Conservation (phyloP, 2,329 filamentous ascomycete species). For the Aaosphaeria pasadenensis region DNA sequence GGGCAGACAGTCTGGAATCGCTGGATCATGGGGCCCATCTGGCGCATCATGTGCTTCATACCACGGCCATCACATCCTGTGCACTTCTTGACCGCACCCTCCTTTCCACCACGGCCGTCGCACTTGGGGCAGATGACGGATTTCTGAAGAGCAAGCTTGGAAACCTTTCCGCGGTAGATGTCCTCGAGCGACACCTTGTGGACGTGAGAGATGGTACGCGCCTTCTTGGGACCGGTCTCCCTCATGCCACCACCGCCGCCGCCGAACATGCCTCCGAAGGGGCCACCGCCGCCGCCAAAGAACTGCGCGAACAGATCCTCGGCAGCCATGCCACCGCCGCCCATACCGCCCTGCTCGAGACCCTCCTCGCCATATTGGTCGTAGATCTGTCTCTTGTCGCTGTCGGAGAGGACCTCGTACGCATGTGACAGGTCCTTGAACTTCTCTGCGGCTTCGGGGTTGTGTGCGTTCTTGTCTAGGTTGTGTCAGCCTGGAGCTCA, state of each 20-base stretch:
- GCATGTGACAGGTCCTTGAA: conserved; percentile 98
- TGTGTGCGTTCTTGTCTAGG: conserved; percentile 92
- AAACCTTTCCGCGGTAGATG: conserved; percentile 96
- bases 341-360: conserved; percentile 78
- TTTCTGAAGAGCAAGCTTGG: conserved; percentile 94
- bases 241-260: conserved; percentile 74
- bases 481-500: conserved; percentile 10
- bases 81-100: conserved; percentile 94
- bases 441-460: conserved; percentile 90
- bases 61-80: conserved; percentile 86
- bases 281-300: conserved; percentile 71
- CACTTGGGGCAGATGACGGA: conserved; percentile 96
- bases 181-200: conserved; percentile 98
- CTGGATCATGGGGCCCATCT: conserved; percentile 99
- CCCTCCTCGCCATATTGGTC: conserved; percentile 98
- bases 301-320: conserved; percentile 97
- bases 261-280: conserved; percentile 60
- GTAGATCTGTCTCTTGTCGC: conserved; percentile 87
- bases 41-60: conserved; percentile 99
- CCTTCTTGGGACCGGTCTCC: conserved; percentile 81
- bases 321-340: conserved; percentile 82
- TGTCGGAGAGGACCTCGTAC: conserved; percentile 90
- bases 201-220: conserved; percentile 94
- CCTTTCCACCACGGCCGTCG: conserved; percentile 91
- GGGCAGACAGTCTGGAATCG: conserved; percentile 99